These are phyloP conservation scores for Corrigiola litoralis DNA, from an alignment of 179 eudicot genomes.

Conservation along the genomic window DNA sequence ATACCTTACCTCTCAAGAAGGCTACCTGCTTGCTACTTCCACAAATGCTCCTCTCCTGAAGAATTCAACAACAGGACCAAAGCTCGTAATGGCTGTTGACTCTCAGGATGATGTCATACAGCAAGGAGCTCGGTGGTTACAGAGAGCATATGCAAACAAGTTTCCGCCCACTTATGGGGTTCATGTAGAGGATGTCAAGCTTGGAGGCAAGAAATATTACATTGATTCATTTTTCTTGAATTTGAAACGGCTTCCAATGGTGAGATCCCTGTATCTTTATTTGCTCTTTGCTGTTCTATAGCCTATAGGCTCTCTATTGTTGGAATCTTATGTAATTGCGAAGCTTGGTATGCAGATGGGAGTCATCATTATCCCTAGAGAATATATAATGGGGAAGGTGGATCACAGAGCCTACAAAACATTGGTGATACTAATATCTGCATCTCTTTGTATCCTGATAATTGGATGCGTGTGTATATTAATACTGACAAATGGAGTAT, in stretches of 20 bases:
- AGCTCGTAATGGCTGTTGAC: slow-evolving; percentile 71
- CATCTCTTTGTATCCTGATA: slow-evolving; percentile 69
- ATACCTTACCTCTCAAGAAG: slow-evolving; percentile 86
- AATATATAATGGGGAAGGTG: slow-evolving; percentile 91
- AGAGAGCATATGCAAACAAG: slow-evolving; percentile 42
- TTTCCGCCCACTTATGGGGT: slow-evolving; percentile 59
- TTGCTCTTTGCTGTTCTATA: not conserved
- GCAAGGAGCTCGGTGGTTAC: slow-evolving; percentile 73
- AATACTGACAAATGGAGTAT: slow-evolving; percentile 89
- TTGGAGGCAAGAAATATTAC: slow-evolving; percentile 62
- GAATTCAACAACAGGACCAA: slow-evolving; percentile 63
- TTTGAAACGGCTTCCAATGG: slow-evolving; percentile 94
- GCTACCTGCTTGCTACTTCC: slow-evolving; percentile 89
- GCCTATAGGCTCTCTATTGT: not conserved
- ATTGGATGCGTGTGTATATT: slow-evolving; percentile 88
- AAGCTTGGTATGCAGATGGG: slow-evolving; percentile 61
- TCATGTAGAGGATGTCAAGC: slow-evolving; percentile 75
- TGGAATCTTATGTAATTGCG: slow-evolving; percentile 2
- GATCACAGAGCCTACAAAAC: slow-evolving; percentile 81
- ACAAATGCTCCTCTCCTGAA: slow-evolving; percentile 64
- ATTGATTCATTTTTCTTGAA: slow-evolving; percentile 89
- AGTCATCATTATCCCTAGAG: slow-evolving; percentile 85
- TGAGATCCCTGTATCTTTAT: slow-evolving; percentile 19
- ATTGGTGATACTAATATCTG: slow-evolving; percentile 75
- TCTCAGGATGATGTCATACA: slow-evolving; percentile 66